phyloP scores from a whole-genome alignment of 2,329 filamentous ascomycete species.

The Thermomyces lanuginosus region DNA sequence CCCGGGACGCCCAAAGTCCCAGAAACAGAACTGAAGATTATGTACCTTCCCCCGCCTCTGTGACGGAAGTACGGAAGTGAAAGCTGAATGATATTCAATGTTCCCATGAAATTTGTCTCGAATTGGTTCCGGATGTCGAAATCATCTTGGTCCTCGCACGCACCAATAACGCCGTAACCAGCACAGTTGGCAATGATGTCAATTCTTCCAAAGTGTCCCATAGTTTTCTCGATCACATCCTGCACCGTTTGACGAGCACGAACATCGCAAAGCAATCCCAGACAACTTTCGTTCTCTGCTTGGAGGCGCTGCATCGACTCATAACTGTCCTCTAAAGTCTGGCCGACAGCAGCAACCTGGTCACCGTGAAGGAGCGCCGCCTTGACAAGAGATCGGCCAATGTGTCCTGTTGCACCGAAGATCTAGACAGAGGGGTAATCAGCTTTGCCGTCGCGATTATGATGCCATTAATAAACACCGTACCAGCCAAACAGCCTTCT shows the following conservation, averaged over 20 bases:
- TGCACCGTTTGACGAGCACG: conserved; percentile 63
- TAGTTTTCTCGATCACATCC: conserved; percentile 50
- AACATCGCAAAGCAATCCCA: conserved; percentile 80
- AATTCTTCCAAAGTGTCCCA: conserved; percentile 61
- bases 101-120: conserved; percentile 95
- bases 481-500: conserved; percentile 79
- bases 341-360: conserved; percentile 70
- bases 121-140: conserved; percentile 91
- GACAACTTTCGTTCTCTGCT: conserved; percentile 41
- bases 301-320: conserved; percentile 58
- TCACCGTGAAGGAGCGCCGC: conserved; percentile 66
- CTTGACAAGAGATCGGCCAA: conserved; percentile 80
- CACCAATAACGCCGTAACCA: conserved; percentile 86
- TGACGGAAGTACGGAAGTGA: conserved; percentile 75
- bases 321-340: conserved; percentile 58
- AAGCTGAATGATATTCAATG: conserved; percentile 78
- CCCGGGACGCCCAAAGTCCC: conserved; percentile 89
- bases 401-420: conserved; percentile 93
- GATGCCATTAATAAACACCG: conserved; percentile 17
- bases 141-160: conserved; percentile 93
- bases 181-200: conserved; percentile 89
- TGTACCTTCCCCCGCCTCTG: conserved; percentile 60
- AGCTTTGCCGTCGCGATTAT: neutral
- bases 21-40: conserved; percentile 87
- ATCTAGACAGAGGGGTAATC: conserved; percentile 37